Conservation (phyloP, 2,329 filamentous ascomycete species). For the Aureobasidium mangrovei region DNA sequence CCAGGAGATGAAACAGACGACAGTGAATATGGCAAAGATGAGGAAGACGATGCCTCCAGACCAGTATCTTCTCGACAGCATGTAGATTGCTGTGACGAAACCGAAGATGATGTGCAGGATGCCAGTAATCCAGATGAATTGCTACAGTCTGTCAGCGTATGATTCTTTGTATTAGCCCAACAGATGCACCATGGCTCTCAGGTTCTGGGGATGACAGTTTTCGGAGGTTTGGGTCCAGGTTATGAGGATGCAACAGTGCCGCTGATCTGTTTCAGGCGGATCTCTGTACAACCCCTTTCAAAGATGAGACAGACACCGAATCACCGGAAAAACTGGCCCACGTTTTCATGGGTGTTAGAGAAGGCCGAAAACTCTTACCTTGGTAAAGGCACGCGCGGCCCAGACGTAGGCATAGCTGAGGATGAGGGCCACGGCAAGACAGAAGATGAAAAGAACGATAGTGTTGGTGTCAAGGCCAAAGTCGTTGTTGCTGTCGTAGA, state of each 20-base stretch:
- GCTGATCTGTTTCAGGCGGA: background rate
- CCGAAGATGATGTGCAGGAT: conserved; percentile 80
- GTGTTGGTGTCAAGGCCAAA: conserved; percentile 75
- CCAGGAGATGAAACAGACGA: conserved; percentile 82
- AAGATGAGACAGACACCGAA: too few species aligned
- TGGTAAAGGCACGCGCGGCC: conserved; percentile 56
- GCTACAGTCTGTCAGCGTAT: conserved; percentile 42
- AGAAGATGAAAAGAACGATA: conserved; percentile 73
- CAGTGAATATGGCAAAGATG: conserved; percentile 68
- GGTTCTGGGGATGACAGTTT: too few species aligned
- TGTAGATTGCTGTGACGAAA: conserved; percentile 79
- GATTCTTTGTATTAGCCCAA: background rate
- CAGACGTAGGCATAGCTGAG: conserved; percentile 72
- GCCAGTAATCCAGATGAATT: conserved; percentile 87
- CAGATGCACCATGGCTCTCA: too few species aligned
- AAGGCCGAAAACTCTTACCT: conserved; percentile 48
- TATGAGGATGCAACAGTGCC: too few species aligned
- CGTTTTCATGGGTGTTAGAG: too few species aligned
- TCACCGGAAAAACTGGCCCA: too few species aligned
- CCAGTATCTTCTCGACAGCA: conserved; percentile 67
- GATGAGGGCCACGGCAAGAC: conserved; percentile 62
- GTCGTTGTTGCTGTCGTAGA: conserved; percentile 59
- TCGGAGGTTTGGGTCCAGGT: too few species aligned
- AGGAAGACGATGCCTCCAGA: conserved; percentile 82
- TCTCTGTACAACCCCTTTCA: background rate